Evolutionary conservation across 768 basidiomycete species (phyloP).

Genomic region (Auricularia sp.): DNA sequence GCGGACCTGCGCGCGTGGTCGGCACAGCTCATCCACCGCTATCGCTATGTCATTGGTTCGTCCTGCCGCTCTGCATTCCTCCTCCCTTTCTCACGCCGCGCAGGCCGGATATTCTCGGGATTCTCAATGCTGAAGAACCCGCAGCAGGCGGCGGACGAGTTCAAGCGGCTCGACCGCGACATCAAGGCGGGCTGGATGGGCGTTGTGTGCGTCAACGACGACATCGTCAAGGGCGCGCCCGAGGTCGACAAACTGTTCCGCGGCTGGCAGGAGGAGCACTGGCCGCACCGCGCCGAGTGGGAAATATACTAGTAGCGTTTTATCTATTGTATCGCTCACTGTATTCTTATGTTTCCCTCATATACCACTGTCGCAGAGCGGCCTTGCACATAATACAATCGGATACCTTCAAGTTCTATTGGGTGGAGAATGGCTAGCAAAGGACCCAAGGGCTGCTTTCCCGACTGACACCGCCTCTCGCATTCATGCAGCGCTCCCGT

Average conservation of each 20-base stretch:
- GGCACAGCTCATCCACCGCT: background rate
- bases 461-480: no score
- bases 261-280: background rate
- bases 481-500: no score
- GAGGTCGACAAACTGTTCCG: background rate
- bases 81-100: background rate
- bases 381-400: no score
- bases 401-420: no score
- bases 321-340: background rate
- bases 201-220: slow-evolving; percentile 1
- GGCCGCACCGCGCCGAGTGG: background rate
- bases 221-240: slow-evolving; percentile 1
- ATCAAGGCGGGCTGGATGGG: slow-evolving; percentile 1
- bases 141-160: background rate
- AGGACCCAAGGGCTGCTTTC: no score
- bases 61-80: background rate
- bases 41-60: background rate
- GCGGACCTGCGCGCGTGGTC: background rate
- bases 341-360: background rate
- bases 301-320: background rate
- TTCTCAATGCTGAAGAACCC: slow-evolving; percentile 1
- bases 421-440: no score
- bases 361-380: background rate
- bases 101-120: background rate
- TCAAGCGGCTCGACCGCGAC: background rate